Evolutionary conservation across 179 eudicot genomes (phyloP), one percentile per base, ranked within the genome.

Genomic region (Corrigiola litoralis): DNA sequence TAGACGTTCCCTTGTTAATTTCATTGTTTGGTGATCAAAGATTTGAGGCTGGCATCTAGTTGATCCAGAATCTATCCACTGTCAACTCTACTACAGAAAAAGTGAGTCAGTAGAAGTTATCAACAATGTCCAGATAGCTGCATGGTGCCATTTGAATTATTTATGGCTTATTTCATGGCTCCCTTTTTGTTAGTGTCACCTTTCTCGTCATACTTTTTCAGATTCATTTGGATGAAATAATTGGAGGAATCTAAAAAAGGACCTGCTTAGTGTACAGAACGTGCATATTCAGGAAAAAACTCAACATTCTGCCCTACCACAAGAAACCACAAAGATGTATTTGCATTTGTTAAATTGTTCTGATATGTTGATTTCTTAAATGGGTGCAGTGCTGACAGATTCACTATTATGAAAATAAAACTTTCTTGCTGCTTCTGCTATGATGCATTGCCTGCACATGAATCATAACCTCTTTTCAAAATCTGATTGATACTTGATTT

Each of bases 381-480:
- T 37, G 24, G n/a, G 52, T 27, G 52, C 59, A 51, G 16, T 58
- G 20, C 54, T 69, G 61, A 52, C 67, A 61, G 53, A 69, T 69
- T 40, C 59, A 17, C 67, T 32, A 46, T 29, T 28, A 31, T 32
- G 1, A 20, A 8, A 1, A 1, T 5, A 32, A 18, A 33, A 38
- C 44, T 31, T 59, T 37, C 20, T 10, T 52, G 20, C 53, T 54
- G 62, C 29, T 42, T 13, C 4, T 64, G 32, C 5, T 6, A 4
- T 33, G n/a, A 5, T 16, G 10, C 5, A 40, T 28, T 11, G 4
- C 16, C 3, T 33, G 16, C 27, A 24, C 34, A 6, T 21, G 24
- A 52, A 25, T 23, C 52, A 44, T 23, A 21, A n/a, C 6, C 16
- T 37, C 18, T 23, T 14, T 18, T 4, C 25, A 37, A 48, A 42